phyloP scores from a whole-genome alignment of 176 grass and related monocot species.

The Paspalum vaginatum region DNA sequence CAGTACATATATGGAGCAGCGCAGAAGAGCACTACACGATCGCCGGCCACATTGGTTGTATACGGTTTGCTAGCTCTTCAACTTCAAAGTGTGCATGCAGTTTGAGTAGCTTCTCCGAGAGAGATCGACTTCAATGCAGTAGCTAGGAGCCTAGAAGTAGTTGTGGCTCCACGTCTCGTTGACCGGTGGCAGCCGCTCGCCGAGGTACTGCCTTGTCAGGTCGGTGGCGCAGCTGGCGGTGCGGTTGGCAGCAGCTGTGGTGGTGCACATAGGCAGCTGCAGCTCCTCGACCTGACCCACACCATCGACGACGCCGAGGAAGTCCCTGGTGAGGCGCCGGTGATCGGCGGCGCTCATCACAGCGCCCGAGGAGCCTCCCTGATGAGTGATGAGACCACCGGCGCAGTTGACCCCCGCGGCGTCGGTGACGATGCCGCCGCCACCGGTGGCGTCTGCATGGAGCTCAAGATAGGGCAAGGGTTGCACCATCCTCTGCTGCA shows the following conservation, averaged over 20 bases:
- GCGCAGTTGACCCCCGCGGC: neutral
- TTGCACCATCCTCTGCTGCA: conserved; percentile 12
- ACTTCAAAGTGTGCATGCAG: neutral
- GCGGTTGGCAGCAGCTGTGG: neutral
- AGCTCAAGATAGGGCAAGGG: conserved; percentile 43
- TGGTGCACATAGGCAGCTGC: conserved; percentile 42
- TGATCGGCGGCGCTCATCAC: conserved; percentile 28
- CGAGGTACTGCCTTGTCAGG: conserved; percentile 45
- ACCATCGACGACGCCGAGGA: conserved; percentile 66
- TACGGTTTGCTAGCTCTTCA: neutral
- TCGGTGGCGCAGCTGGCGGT: conserved; percentile 53
- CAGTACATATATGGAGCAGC: conserved; percentile 16
- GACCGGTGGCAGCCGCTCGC: conserved; percentile 50
- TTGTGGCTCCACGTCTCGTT: conserved; percentile 51
- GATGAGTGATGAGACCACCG: conserved; percentile 16
- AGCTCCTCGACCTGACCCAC: conserved; percentile 50
- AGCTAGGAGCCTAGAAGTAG: conserved; percentile 36
- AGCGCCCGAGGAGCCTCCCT: conserved; percentile 44
- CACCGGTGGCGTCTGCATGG: neutral
- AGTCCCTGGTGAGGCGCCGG: conserved; percentile 71
- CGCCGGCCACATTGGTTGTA: neutral
- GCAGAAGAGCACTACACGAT: too few species aligned
- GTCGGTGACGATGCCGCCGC: neutral
- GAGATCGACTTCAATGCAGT: neutral
- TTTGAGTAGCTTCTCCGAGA: conserved; percentile 11